phyloP scores from a whole-genome alignment of 441 rosid genomes.

The Pelargonium cotyledonis region DNA sequence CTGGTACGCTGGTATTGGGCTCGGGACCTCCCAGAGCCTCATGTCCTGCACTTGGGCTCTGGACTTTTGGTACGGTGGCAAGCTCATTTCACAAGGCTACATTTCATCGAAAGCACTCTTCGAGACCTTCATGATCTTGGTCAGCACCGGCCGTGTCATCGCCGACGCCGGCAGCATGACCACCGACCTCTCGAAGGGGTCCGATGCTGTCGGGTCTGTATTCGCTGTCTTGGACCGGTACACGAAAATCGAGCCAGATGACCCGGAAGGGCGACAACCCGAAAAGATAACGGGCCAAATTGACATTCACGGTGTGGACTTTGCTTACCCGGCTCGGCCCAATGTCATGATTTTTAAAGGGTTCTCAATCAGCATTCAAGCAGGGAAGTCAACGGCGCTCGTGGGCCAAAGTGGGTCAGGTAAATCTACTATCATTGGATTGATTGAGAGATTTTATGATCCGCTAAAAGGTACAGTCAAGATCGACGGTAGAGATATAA shows the following conservation, averaged over 20 bases:
- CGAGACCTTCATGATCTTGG: slow-evolving; percentile 44
- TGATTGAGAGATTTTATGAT: slow-evolving; percentile 60
- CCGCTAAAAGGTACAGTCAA: slow-evolving; percentile 36
- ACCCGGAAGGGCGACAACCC: slow-evolving; percentile 19
- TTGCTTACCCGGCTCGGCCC: slow-evolving; percentile 55
- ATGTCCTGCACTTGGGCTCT: slow-evolving; percentile 47
- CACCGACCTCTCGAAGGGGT: slow-evolving; percentile 50
- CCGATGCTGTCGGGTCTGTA: slow-evolving; percentile 37
- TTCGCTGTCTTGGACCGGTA: slow-evolving; percentile 43
- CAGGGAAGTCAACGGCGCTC: slow-evolving; percentile 45
- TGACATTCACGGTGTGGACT: slow-evolving; percentile 45
- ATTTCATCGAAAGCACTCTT: slow-evolving; percentile 41
- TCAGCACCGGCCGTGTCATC: slow-evolving; percentile 48
- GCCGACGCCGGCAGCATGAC: slow-evolving; percentile 71
- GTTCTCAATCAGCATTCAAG: slow-evolving; percentile 38
- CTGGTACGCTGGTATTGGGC: slow-evolving; percentile 51
- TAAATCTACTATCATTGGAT: slow-evolving; percentile 49
- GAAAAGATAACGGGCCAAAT: slow-evolving; percentile 32
- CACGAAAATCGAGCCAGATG: slow-evolving; percentile 43
- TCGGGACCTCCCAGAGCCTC: slow-evolving; percentile 51
- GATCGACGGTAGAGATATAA: slow-evolving; percentile 45
- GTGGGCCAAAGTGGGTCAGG: slow-evolving; percentile 62
- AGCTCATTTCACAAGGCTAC: slow-evolving; percentile 31
- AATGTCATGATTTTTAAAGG: slow-evolving; percentile 44
- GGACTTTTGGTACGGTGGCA: slow-evolving; percentile 63